phyloP scores from a whole-genome alignment of 192 early-diverging fungal species.

The Glomus cerebriforme region DNA sequence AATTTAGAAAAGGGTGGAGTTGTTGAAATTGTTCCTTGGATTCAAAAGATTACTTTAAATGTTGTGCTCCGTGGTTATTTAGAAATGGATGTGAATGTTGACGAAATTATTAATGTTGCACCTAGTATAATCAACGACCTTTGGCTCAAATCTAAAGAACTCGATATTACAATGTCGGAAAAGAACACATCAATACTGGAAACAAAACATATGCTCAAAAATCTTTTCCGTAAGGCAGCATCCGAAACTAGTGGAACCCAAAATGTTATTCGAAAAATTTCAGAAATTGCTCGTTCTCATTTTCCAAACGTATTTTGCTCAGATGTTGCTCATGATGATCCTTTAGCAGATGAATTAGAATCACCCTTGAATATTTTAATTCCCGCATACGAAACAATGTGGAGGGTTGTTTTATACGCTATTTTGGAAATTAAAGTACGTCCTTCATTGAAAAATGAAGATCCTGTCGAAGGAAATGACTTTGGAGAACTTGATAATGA shows the following conservation, averaged over 20 bases:
- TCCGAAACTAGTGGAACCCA: neutral
- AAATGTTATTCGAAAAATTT: neutral
- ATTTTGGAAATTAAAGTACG: slow-evolving; percentile 14
- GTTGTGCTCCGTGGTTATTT: neutral
- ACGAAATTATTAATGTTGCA: neutral
- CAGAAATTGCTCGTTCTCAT: neutral
- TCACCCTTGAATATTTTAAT: slow-evolving; percentile 12
- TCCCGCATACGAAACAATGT: slow-evolving; percentile 23
- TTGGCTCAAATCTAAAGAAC: neutral
- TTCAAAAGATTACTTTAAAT: slow-evolving; percentile 1
- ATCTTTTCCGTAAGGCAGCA: neutral
- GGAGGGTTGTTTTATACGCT: slow-evolving; percentile 1
- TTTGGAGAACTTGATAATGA: neutral
- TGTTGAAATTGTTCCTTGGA: neutral
- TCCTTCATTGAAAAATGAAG: neutral
- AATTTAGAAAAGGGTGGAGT: neutral
- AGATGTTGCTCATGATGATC: neutral
- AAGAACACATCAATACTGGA: neutral
- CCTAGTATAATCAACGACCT: neutral
- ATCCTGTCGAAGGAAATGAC: neutral
- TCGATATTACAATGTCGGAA: neutral
- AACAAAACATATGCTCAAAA: neutral
- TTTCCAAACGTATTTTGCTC: neutral
- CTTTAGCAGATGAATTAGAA: neutral
- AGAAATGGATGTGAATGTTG: neutral